Base-by-base conservation (phyloP, 2,329 filamentous ascomycete species). In the Trichophyton mentagrophytes region DNA sequence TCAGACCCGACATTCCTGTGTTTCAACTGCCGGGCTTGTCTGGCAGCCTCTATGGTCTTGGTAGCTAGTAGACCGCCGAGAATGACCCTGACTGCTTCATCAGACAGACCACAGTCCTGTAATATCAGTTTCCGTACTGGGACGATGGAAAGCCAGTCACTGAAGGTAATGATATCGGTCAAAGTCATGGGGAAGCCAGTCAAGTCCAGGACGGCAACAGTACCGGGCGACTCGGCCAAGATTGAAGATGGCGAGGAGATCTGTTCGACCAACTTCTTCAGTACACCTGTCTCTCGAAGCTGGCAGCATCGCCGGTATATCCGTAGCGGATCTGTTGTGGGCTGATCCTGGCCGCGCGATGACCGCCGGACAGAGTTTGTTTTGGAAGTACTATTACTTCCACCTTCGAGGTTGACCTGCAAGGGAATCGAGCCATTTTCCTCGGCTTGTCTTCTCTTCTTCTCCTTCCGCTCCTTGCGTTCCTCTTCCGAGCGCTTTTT, bases 301-400 rank as follows among this genome's bases (percentile, higher is more conserved):
- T 97, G 92, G 70, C 93, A 97, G 71, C 93, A 97, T 69, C 93
- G 82, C 65, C 92, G 83, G 73, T 99, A 99, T 68, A 99, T 95
- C 61, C 92, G 83, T 13, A 91, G 84, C 1, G 93, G 92, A 69
- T 96, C 93, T 1, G 88, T 95, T 0, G 92, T 96, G 0, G 92
- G 91, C 58, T 82, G 78, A 63, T 82, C 80, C 68, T 89, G 85
- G 1, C 71, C 71, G 63, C 65, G 64, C 33, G 73, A 75, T 22
- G 70, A 61, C 7, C 64, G 60, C 20, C 68, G 69, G 60, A 72
- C 61, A n/a, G 68, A 68, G 25, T 67, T 65, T n/a, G 67, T 63
- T 36, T 76, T 73, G 15, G 72, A 71, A 9, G 78, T 79, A 30
- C 82, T 82, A 64, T 72, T 72, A 57, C 86, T 84, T 66, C 84